Evolutionary conservation across 805 yeast genomes (phyloP).

Genomic region (Millerago galiae): DNA sequence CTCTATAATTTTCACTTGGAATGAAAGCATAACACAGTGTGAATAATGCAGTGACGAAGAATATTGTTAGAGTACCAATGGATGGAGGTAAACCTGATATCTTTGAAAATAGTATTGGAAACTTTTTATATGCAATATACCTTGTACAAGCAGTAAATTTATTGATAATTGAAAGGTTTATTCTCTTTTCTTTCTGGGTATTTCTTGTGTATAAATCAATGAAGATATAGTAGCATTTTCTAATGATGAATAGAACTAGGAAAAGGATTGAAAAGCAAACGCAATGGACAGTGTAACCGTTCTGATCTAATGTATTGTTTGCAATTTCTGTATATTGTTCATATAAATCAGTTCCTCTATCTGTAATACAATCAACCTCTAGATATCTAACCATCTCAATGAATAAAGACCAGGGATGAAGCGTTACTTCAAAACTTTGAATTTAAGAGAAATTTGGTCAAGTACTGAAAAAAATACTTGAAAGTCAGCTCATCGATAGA

Average conservation of each 20-base stretch:
- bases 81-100: conserved; percentile 33
- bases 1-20: conserved; percentile 47
- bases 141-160: conserved; percentile 27
- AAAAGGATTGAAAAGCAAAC: neutral
- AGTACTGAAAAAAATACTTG: too few species aligned
- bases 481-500: too few species aligned
- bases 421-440: too few species aligned
- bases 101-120: conserved; percentile 27
- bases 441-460: too few species aligned
- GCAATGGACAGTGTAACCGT: neutral
- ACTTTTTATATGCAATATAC: conserved; percentile 26
- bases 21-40: conserved; percentile 27
- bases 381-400: too few species aligned
- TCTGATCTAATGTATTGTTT: neutral
- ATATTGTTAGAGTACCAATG: conserved; percentile 28
- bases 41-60: conserved; percentile 31
- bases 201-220: neutral
- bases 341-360: neutral
- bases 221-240: neutral
- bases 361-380: neutral
- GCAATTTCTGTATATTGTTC: neutral
- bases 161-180: conserved; percentile 2
- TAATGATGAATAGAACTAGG: neutral
- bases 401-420: too few species aligned
- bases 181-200: neutral